Conservation (phyloP, 176 grass and related monocot species). For the Saccharum officinarum region DNA sequence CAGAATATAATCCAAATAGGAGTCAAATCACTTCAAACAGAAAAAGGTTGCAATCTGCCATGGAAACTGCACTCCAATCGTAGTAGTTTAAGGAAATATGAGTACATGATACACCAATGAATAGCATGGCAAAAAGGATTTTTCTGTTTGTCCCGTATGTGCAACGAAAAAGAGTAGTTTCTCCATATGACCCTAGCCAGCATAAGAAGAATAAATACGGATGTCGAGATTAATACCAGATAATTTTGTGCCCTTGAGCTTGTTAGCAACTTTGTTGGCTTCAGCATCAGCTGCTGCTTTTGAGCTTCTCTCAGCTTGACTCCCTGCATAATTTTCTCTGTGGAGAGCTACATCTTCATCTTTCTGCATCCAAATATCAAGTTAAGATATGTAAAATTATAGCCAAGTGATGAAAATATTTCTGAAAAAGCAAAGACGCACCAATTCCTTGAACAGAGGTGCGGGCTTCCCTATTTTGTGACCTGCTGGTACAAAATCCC, state of each 20-base stretch:
- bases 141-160: background rate
- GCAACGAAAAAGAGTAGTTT: background rate
- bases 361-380: constrained; percentile 60
- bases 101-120: background rate
- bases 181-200: background rate
- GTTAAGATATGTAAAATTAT: constrained; percentile 20
- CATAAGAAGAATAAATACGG: background rate
- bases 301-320: constrained; percentile 76
- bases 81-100: background rate
- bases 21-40: background rate
- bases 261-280: constrained; percentile 63
- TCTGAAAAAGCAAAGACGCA: constrained; percentile 32
- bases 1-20: background rate
- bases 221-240: constrained; percentile 42
- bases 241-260: constrained; percentile 81
- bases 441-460: constrained; percentile 93
- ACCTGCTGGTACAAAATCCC: constrained; percentile 76
- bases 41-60: background rate
- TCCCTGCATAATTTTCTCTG: constrained; percentile 78
- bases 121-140: background rate
- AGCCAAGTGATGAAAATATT: background rate
- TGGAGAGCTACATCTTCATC: constrained; percentile 67
- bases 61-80: background rate
- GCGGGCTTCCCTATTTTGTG: constrained; percentile 82
- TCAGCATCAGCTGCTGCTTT: constrained; percentile 72